Base-by-base conservation (phyloP, 2,329 filamentous ascomycete genomes). In the Exophiala oligosperma region DNA sequence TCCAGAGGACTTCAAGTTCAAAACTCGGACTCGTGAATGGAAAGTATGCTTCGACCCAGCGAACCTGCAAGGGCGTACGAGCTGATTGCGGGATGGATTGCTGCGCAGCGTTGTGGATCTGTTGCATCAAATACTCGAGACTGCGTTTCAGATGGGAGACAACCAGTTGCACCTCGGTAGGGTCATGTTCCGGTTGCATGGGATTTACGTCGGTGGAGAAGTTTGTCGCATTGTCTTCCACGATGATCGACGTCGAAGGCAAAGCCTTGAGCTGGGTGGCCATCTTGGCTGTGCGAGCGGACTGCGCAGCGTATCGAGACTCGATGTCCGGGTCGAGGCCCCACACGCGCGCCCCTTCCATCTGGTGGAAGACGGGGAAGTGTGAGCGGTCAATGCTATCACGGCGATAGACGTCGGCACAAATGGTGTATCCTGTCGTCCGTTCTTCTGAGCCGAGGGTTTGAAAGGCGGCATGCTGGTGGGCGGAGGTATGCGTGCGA, bases 21-120 rank as follows among this genome's bases (percentile, higher is more conserved):
- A 91, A 99, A 5, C 89, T 94, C 0, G 94, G 94, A 57, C 88
- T 92, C 0, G 94, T 99, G 72, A 97, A 97, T 40, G 94, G 94
- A 76, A 99, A 99, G 75, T 94, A 97, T 1, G 94, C 92, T 73
- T 97, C 93, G 6, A 97, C 87, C 94, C 94, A 99, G 65, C 94
- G 85, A 68, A 97, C 87, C 66, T 86, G 87, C 40, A 97, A 80
- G 21, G 77, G 48, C 29, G 52, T 47, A 7, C 48, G 41, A 37
- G 47, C 35, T 2, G 51, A 49, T 4, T 49, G 44, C 72, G 76
- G 68, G 4, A 79, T 77, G 50, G 83, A 78, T 4, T 77, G 76
- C 70, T 86, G 86, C 5, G 92, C 92, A 35, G 88, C 84, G 8
- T 85, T 84, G 74, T 99, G 97, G 62, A 97, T 88, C 68, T 93